A percentile compares a stretch with the other conserved stretches of the same genome.
These are phyloP conservation scores for Mortierella sp. DNA, from an alignment of 371 early-diverging fungal species.

Conservation along the genomic window DNA sequence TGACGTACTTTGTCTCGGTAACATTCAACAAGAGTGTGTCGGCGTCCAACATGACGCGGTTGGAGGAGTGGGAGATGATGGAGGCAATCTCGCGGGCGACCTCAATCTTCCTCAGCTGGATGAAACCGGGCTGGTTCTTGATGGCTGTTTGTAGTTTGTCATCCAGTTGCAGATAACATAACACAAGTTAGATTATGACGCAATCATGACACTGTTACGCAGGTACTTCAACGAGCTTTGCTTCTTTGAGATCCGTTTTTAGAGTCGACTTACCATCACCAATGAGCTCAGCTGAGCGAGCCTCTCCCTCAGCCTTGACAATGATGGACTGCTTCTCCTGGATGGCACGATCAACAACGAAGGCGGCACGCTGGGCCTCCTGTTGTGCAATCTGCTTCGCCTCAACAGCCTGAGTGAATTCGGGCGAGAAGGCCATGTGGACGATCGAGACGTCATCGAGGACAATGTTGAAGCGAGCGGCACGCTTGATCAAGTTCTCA, in stretches of 20 bases:
- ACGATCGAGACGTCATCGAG: slow-evolving; percentile 98
- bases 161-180: no score
- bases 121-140: slow-evolving; percentile 96
- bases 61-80: slow-evolving; percentile 84
- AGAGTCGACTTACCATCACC: slow-evolving; percentile 65
- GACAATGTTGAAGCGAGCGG: slow-evolving; percentile 90
- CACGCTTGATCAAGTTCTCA: slow-evolving; percentile 90
- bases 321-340: slow-evolving; percentile 98
- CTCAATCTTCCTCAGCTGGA: slow-evolving; percentile 94
- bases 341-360: slow-evolving; percentile 94
- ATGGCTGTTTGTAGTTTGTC: no score
- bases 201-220: no score
- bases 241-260: no score
- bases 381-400: slow-evolving; percentile 99
- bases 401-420: slow-evolving; percentile 97
- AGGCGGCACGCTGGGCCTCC: slow-evolving; percentile 98
- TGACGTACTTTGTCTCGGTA: slow-evolving; percentile 18
- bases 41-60: slow-evolving; percentile 91
- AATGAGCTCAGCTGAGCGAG: slow-evolving; percentile 88
- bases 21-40: slow-evolving; percentile 93
- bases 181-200: no score
- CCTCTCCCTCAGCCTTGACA: slow-evolving; percentile 97
- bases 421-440: slow-evolving; percentile 95
- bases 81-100: slow-evolving; percentile 95
- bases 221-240: no score